Base-by-base conservation (phyloP, 768 basidiomycete genomes). In the Cystobasidium ongulense region DNA sequence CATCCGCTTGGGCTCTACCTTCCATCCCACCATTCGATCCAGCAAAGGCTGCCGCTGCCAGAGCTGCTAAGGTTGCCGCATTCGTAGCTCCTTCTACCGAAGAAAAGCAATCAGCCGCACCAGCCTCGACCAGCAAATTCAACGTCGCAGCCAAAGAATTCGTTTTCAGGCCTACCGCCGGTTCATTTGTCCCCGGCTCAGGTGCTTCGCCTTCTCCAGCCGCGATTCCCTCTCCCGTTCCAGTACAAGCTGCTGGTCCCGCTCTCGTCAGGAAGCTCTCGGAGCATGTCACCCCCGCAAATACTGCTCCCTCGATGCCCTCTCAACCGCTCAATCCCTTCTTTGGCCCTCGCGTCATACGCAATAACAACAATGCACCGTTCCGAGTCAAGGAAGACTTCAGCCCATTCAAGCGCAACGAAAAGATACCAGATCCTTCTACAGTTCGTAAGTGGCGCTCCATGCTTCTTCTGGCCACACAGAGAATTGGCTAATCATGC, bases 371-470 rank as follows among this genome's bases (percentile, higher is more conserved):
- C 15, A 4, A 27, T 36, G 63, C 35, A 8, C 54, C 54, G 13
- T 33, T 71, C 35, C 52, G 43, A 5, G 68, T 71, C 53, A 71
- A 71, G 38, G 68, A 71, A 52, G 68, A 71, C 43, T 71, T 71
- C 25, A 39, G 36, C 21, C 68, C 68, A 4, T 71, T 71, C 54
- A 54, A n/a, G 29, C 38, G 43, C 8, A 43, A 33, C 13, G 43
- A 31, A 36, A 35, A 61, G 29, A 11, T 71, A 1, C 52, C 68
- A 2, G 33, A 36, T 5, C 33, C 68, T 23, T 36, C 33, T 2
- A 29, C 50, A 2, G 50, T 71, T 53, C 23, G 36, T 64, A 21
- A 38, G 63, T 39, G 2, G 23, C 2, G 33, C 17, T 18, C 23
- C 29, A 35, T 38, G 7, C 25, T 7, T 2, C 38, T 5, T 25